These are phyloP conservation scores for Fusarium sp. DNA, from an alignment of 2,329 filamentous ascomycete genomes.

Conservation along the genomic window DNA sequence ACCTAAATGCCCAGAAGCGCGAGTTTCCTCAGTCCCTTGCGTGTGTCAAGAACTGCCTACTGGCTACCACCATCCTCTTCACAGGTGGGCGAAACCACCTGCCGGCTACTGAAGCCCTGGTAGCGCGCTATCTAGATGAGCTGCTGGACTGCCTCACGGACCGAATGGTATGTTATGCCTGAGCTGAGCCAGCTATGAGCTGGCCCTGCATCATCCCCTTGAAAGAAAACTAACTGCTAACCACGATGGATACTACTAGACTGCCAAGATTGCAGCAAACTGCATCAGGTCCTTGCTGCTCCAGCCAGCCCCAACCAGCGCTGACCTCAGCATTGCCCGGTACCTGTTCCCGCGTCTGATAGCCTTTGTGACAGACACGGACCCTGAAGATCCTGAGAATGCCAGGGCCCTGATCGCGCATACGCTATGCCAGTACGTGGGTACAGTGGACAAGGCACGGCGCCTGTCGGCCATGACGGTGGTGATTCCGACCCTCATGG, in stretches of 20 bases:
- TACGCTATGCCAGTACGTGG: slow-evolving; percentile 76
- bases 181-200: background rate
- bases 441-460: slow-evolving; percentile 54
- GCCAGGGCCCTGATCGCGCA: slow-evolving; percentile 75
- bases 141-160: slow-evolving; percentile 83
- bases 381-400: slow-evolving; percentile 80
- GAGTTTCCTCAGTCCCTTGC: slow-evolving; percentile 77
- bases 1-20: slow-evolving; percentile 76
- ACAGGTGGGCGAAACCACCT: slow-evolving; percentile 79
- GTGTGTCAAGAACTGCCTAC: slow-evolving; percentile 91
- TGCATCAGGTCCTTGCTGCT: slow-evolving; percentile 87
- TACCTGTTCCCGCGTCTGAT: slow-evolving; percentile 79
- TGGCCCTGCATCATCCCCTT: background rate
- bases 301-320: slow-evolving; percentile 65
- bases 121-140: slow-evolving; percentile 78
- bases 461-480: slow-evolving; percentile 72
- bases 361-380: slow-evolving; percentile 73
- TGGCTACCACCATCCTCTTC: slow-evolving; percentile 88
- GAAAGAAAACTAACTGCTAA: slow-evolving; percentile 9
- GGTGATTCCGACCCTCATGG: slow-evolving; percentile 77
- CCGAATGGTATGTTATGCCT: slow-evolving; percentile 67
- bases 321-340: slow-evolving; percentile 76
- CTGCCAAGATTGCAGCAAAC: slow-evolving; percentile 86
- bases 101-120: slow-evolving; percentile 74
- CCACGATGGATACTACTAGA: slow-evolving; percentile 55